Evolutionary conservation across 2,329 filamentous ascomycete species (phyloP), one percentile per base, ranked within the genome.

Genomic region (Colletotrichum liriopes): DNA sequence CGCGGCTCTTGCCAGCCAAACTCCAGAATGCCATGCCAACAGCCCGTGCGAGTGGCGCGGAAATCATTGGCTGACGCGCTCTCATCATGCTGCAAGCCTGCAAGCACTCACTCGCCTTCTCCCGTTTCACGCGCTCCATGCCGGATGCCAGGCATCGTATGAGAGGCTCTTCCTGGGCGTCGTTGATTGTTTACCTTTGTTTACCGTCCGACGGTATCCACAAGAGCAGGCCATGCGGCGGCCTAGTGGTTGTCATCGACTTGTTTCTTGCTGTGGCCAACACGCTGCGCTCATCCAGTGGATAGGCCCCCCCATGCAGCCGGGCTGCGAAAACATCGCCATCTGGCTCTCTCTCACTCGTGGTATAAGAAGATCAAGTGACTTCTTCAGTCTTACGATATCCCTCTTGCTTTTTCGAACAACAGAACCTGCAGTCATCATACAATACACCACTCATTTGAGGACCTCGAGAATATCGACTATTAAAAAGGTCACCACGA

Each of bases 261-360:
- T 55, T 55, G 65, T 72, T 71, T 71, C 62, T 65, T 45, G 37
- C 45, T 69, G 52, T 63, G 69, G 65, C 59, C 65, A 63, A 69
- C 69, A 72, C 58, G 65, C 69, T 54, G 43, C 65, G n/a, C 39
- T 64, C 69, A n/a, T 49, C 59, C 65, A 69, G 69, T 72, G 69
- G 69, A 69, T 59, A 37, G 14, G 3, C 1, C 32, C 32, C 32
- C 32, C 54, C 59, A 47, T 67, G 65, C 65, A 64, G 43, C 69
- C 61, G 32, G 69, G 65, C 54, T 67, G 69, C 69, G 49, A 72
- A 72, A 72, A 56, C 69, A 69, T 72, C 69, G 69, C 69, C 69
- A 72, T 64, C 69, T 72, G 65, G 62, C 65, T 52, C n/a, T 45
- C 47, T 35, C 47, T 41, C 43, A 29, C 45, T 32, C 20, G 65